Base-by-base conservation (phyloP, 805 yeast genomes). In the Jamesozyma jinghongensis region DNA sequence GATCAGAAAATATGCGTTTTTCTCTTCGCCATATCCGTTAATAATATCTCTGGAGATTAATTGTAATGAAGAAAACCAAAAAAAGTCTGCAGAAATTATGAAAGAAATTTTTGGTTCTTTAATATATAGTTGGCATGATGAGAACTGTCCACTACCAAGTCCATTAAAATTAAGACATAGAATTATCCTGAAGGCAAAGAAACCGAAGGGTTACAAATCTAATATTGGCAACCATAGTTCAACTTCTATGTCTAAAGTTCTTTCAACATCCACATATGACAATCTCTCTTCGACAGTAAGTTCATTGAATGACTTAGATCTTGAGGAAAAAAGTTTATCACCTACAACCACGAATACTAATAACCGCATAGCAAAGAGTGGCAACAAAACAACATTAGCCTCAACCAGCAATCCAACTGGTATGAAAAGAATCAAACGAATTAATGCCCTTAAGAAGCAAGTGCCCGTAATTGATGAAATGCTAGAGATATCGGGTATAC, bases 41-140 rank as follows among this genome's bases (percentile, higher is more conserved):
- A 81, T 92, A 7, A 52, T 92, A 13, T 87, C 97, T 3, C 69
- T 92, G 19, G 99, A 92, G 55, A 72, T 86, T 0, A 81, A 83
- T 52, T 92, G 98, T 62, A 74, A 73, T 16, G 52, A 65, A 1
- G 75, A 72, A 19, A 81, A 79, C 47, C 99, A 92, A 59, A 40
- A 60, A n/a, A 68, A 68, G 27, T 75, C 81, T 41, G 75, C 69
- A 1, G 62, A 65, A 1, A 67, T 74, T 1, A 56, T 94, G 40
- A 66, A 67, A 40, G 74, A 75, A 1, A 63, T 71, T 0, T 68
- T 92, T 20, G 87, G 81, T 1, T 81, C 75, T 19, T 59, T 68
- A 36, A 62, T 90, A 25, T 62, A 79, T 12, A 44, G 47, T 3
- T 44, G 40, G 7, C 35, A 46, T 19, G 25, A 53, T 59, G 6